phyloP scores from a whole-genome alignment of 768 basidiomycete species.

The Tylopilus sp. region DNA sequence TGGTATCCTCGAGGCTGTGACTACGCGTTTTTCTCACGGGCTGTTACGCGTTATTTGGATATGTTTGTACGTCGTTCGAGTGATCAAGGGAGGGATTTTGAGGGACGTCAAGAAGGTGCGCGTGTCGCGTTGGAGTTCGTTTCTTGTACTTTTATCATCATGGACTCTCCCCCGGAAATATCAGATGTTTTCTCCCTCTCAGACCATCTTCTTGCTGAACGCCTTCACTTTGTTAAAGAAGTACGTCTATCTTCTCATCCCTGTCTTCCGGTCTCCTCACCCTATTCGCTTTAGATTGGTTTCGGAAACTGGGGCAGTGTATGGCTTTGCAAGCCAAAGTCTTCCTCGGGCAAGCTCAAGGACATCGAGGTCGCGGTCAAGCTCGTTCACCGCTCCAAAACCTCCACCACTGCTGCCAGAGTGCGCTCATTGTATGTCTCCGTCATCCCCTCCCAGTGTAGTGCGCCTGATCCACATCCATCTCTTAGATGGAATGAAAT shows the following conservation, averaged over 20 bases:
- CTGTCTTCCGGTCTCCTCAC: background rate
- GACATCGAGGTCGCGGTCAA: conserved; percentile 78
- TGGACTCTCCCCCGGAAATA: conserved; percentile 23
- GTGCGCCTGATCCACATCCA: background rate
- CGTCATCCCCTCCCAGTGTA: background rate
- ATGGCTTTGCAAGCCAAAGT: conserved; percentile 72
- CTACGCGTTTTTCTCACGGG: conserved; percentile 25
- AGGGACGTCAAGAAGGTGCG: background rate
- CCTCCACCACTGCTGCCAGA: conserved; percentile 82
- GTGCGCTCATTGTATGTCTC: conserved; percentile 79
- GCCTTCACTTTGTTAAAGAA: conserved; percentile 74
- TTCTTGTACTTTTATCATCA: conserved; percentile 5
- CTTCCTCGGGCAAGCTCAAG: conserved; percentile 40
- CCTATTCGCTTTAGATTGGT: conserved; percentile 56
- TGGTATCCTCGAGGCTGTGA: conserved; percentile 14
- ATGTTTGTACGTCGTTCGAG: conserved; percentile 29
- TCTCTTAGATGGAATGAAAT: conserved; percentile 90
- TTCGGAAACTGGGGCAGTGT: conserved; percentile 94
- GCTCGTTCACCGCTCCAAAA: conserved; percentile 81
- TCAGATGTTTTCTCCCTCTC: conserved; percentile 72
- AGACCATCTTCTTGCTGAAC: conserved; percentile 67
- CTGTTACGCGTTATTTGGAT: conserved; percentile 29
- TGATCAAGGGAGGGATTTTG: background rate
- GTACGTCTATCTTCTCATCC: conserved; percentile 32
- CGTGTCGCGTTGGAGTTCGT: background rate